These are phyloP conservation scores for Sporopachydermia cereana DNA, from an alignment of 1,139 yeast species.

Conservation along the genomic window DNA sequence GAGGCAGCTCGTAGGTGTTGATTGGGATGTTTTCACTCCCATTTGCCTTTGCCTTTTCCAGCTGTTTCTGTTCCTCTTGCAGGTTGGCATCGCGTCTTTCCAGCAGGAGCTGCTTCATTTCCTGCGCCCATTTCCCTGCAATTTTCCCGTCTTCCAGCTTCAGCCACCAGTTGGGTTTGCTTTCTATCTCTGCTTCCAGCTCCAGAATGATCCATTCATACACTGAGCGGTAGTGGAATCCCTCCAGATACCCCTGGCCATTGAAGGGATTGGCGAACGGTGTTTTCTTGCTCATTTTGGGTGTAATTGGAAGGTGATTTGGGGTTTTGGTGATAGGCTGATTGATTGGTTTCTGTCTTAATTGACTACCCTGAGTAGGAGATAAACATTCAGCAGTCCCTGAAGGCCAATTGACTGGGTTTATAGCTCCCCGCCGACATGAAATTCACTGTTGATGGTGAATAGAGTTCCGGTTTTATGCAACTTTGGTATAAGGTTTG, in stretches of 20 bases:
- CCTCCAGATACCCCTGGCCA: neutral
- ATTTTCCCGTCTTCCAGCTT: conserved; percentile 22
- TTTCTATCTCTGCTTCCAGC: conserved; percentile 19
- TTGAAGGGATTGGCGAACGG: conserved; percentile 3
- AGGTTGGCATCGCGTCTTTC: neutral
- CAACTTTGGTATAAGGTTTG: too few relatives aligned
- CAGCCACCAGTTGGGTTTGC: conserved; percentile 24
- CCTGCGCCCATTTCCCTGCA: conserved; percentile 23
- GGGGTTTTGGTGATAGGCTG: too few relatives aligned
- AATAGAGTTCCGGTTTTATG: too few relatives aligned
- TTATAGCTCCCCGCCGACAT: too few relatives aligned
- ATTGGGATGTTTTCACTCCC: neutral
- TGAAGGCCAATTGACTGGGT: too few relatives aligned
- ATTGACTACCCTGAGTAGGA: neutral
- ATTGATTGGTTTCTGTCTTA: neutral
- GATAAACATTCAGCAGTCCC: too few relatives aligned
- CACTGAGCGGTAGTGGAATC: neutral
- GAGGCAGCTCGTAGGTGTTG: neutral
- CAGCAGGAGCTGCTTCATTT: conserved; percentile 13
- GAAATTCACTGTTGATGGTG: too few relatives aligned
- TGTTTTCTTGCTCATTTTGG: too few relatives aligned
- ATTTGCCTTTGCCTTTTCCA: neutral
- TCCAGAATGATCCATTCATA: conserved; percentile 22
- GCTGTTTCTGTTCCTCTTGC: neutral
- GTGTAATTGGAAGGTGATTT: too few relatives aligned